Base-by-base conservation (phyloP, 2,329 filamentous ascomycete genomes). In the Cladosporium oxysporum region DNA sequence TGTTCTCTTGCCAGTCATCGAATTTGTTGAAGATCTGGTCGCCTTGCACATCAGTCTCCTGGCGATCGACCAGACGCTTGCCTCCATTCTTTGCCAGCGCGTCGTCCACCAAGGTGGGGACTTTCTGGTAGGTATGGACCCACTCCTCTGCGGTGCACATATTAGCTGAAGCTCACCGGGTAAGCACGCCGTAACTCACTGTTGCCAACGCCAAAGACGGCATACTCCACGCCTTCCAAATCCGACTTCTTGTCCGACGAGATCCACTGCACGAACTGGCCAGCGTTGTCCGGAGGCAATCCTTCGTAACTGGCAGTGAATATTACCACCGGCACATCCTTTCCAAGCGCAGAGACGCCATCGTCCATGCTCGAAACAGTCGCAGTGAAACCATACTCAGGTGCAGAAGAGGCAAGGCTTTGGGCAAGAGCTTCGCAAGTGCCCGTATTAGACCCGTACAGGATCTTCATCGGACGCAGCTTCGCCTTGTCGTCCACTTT, bases 221-320 rank as follows among this genome's bases (percentile, higher is more conserved):
- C 70, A 64, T 76, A 81, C 1, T 74, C 72, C 1, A 78, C 76
- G 7, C 75, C 73, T 12, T 76, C 68, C 16, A 79, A 60, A 68
- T 10, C 53, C 12, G 31, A 16, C 11, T 8, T 23, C 10, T 21
- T 33, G 12, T 16, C 11, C n/a, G 44, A 53, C 10, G 44, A 28
- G 0, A 80, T 57, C 79, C 78, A 81, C 31, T 76, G 73, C 21
- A 79, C 73, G 55, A 80, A 80, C 37, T 78, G 74, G 2, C 73
- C 74, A 0, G 79, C 78, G 53, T 81, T 80, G 52, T 80, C 79
- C 1, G 79, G 71, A 6, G 79, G 78, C 31, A 78, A 72, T 16
- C 79, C 79, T 66, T 81, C 79, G 60, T 79, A 81, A 0, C 75
- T 77, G 1, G 78, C 76, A 12, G 78, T 78, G 49, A 80, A 69